Base-by-base conservation (phyloP, 768 basidiomycete genomes). In the Amanita exitialis region DNA sequence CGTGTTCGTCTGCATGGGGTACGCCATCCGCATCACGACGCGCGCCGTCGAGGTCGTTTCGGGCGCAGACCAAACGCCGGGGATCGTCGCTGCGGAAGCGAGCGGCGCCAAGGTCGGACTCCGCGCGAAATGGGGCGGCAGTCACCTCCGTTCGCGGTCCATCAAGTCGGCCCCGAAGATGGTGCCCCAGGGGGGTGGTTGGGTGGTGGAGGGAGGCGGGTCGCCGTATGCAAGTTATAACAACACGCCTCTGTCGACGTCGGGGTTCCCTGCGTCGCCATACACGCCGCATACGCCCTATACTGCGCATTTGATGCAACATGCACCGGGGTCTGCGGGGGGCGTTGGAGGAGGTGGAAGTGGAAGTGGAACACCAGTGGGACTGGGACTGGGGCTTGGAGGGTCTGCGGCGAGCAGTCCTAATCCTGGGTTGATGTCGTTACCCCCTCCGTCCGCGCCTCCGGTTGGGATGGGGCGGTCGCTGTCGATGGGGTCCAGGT, bases 1-100 rank as follows among this genome's bases (percentile, higher is more conserved):
- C 3, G 79, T 92, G 38, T 90, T 92, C 64, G 86, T 89, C 6
- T 91, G 89, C 67, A 77, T 83, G 65, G 82, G 83, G 45, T 88
- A 88, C 62, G 83, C 85, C 51, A 75, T 86, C 54, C 77, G 78
- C 37, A 72, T 86, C 43, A 77, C 78, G 20, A 73, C 74, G 6
- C 80, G 80, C 27, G 81, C 85, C 3, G 76, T 85, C 36, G 79
- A 82, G 53, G 81, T 79, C 9, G 83, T 86, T 45, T 74, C 81
- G 32, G 78, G 77, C 18, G 66, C 72, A 7, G 72, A 76, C 57
- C 61, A 69, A 51, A 64, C 73, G 38, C 61, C 62, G 2, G 75
- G 75, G 0, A 65, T 85, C 45, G 81, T 86, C 39, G 79, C 82
- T 2, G 82, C 85, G 0, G 80, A 86, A 58, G 69, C 83, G 3